Conservation (phyloP, 164 flowering plant genomes). For the Tetracentron sinense region DNA sequence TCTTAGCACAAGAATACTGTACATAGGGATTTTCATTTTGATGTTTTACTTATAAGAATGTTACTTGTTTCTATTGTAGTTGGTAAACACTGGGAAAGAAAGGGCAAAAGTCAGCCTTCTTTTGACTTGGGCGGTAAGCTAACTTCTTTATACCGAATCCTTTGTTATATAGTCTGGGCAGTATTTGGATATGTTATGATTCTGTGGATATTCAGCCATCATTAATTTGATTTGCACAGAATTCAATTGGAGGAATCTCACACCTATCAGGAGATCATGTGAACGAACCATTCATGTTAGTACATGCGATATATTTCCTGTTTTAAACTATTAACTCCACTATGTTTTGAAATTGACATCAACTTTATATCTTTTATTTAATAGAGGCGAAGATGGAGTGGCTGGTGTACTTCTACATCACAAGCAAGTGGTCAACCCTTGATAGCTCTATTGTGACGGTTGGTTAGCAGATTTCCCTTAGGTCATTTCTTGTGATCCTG, state of each 20-base stretch:
- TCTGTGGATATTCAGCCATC: conserved; percentile 9
- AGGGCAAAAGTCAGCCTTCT: conserved; percentile 91
- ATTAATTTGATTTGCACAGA: conserved; percentile 39
- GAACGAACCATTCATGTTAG: conserved; percentile 87
- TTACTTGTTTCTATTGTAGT: conserved; percentile 38
- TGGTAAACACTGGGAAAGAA: conserved; percentile 89
- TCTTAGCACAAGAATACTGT: background rate
- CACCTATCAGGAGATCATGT: conserved; percentile 85
- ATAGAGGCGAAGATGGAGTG: conserved; percentile 85
- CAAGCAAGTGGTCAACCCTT: conserved; percentile 82
- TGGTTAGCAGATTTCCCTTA: conserved; percentile 53
- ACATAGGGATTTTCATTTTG: background rate
- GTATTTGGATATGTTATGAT: background rate
- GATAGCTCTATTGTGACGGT: conserved; percentile 41
- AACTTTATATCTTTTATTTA: conserved; percentile 17
- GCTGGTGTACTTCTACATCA: conserved; percentile 96
- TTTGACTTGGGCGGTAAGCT: conserved; percentile 93
- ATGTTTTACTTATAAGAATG: conserved; percentile 1
- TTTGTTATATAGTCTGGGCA: conserved; percentile 3
- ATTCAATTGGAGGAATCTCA: conserved; percentile 86
- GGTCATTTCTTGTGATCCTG: conserved; percentile 25
- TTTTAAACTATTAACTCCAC: background rate
- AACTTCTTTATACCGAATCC: background rate
- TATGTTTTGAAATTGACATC: conserved; percentile 5
- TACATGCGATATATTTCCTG: background rate